Percentiles rank a stretch among this genome's conserved stretches.
Evolutionary conservation across 2,329 filamentous ascomycete species (phyloP).

Genomic region (Cordyceps javanica): DNA sequence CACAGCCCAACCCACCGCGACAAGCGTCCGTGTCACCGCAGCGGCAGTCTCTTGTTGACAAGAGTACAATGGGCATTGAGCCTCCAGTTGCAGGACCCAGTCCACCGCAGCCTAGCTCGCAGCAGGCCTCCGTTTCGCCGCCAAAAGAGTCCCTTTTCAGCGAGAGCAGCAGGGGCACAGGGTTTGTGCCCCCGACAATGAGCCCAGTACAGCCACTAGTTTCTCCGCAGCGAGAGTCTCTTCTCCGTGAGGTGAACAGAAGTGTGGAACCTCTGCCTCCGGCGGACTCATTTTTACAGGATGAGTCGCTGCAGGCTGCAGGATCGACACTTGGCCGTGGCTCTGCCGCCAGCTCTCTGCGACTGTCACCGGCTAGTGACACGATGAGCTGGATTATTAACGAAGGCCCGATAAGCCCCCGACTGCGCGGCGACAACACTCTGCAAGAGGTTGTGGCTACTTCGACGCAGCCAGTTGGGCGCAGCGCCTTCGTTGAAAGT

Average conservation of each 20-base stretch:
- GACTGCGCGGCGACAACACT: slow-evolving; percentile 29
- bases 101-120: not conserved
- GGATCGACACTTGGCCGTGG: slow-evolving; percentile 13
- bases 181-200: no score
- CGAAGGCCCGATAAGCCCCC: slow-evolving; percentile 31
- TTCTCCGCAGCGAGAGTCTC: not conserved
- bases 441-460: slow-evolving; percentile 23
- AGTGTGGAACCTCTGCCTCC: not conserved
- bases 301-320: not conserved
- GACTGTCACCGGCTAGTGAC: slow-evolving; percentile 25
- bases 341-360: slow-evolving; percentile 29
- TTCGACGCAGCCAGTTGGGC: slow-evolving; percentile 5
- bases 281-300: not conserved
- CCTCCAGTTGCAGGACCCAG: not conserved
- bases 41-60: not conserved
- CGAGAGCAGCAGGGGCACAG: not conserved
- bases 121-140: not conserved
- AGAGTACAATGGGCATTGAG: not conserved
- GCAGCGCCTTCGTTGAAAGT: not conserved
- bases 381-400: slow-evolving; percentile 39
- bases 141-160: not conserved
- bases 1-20: not conserved
- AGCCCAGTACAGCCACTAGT: not conserved
- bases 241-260: not conserved
- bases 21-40: not conserved